Evolutionary conservation across 2,329 filamentous ascomycete species (phyloP), one percentile per base, ranked within the genome.

Genomic region (Thermoascus crustaceus): DNA sequence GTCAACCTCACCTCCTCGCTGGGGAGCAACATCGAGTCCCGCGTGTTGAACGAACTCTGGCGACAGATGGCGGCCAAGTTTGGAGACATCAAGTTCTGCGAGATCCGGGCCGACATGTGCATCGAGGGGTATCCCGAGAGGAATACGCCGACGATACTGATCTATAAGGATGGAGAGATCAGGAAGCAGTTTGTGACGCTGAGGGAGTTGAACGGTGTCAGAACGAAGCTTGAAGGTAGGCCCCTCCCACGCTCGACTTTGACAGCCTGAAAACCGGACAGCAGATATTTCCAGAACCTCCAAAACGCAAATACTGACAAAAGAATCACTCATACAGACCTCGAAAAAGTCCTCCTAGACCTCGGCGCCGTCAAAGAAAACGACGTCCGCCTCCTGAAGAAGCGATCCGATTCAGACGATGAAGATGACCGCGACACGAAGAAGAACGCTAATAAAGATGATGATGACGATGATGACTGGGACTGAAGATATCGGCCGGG

Each of bases 41-140:
- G 83, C 40, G 70, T 95, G 3, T 64, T 96, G 49, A 79, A 80
- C 1, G 83, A 94, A 54, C 69, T 95, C 13, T 98, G 89, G 88
- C 73, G 81, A 22, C 78, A 87, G 53, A 73, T 91, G 25, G 89
- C 91, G 1, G 66, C 64, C 40, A 86, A 89, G 53, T 98, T 87
- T 54, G 86, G 87, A 13, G 89, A 98, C 46, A 70, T 98, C 60
- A 98, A 98, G 65, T 98, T 98, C 63, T 96, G 89, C 60, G 85
- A 96, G 66, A 96, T 98, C 48, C 76, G 81, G 48, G 91, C 81
- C 5, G 80, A 86, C 54, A 78, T 95, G 66, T 94, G 91, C 39
- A 95, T 98, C 49, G 91, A 96, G 59, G 86, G 86, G 25, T 98
- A 98, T 60, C 91, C 91, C 2, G 91, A 96, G 52, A 75, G 76